Evolutionary conservation across 1,284 basidiomycete species (phyloP).

Genomic region (Tremellales sp.): DNA sequence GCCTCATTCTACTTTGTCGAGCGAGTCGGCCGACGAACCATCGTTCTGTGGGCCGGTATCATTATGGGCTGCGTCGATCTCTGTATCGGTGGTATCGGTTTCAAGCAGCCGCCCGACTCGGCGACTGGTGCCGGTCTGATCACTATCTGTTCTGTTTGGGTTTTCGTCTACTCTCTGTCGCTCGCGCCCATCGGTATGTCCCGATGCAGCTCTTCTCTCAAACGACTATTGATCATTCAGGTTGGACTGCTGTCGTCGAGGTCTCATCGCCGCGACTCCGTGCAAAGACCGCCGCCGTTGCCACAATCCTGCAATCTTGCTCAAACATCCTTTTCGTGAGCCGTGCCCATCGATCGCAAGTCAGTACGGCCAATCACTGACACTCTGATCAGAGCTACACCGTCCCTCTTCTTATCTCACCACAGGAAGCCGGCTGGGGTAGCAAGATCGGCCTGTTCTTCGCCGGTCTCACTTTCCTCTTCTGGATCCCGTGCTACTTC

Average conservation of each 20-base stretch:
- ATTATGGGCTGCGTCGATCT: neutral
- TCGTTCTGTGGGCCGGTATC: neutral
- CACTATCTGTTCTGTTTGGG: constrained; percentile 14
- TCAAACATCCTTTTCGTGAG: neutral
- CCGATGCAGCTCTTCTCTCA: neutral
- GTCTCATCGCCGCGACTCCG: constrained; percentile 10
- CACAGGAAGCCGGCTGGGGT: constrained; percentile 11
- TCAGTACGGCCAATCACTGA: neutral
- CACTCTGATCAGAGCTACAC: constrained; percentile 4
- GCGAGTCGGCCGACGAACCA: constrained; percentile 9
- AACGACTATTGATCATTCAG: neutral
- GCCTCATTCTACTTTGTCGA: constrained; percentile 6
- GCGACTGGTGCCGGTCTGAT: constrained; percentile 2
- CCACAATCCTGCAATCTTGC: constrained; percentile 4
- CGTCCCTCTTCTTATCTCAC: constrained; percentile 22
- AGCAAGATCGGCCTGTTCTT: constrained; percentile 9
- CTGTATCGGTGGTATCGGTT: neutral
- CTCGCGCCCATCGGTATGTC: neutral
- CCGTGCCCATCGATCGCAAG: neutral
- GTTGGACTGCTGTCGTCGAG: constrained; percentile 13
- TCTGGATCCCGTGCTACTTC: no score
- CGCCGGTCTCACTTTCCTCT: no score
- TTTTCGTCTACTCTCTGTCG: constrained; percentile 9
- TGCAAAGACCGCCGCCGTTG: constrained; percentile 16
- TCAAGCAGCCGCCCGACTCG: neutral